These are phyloP conservation scores for Beauveria rudraprayagi DNA, from an alignment of 2,329 filamentous ascomycete species.

Conservation along the genomic window DNA sequence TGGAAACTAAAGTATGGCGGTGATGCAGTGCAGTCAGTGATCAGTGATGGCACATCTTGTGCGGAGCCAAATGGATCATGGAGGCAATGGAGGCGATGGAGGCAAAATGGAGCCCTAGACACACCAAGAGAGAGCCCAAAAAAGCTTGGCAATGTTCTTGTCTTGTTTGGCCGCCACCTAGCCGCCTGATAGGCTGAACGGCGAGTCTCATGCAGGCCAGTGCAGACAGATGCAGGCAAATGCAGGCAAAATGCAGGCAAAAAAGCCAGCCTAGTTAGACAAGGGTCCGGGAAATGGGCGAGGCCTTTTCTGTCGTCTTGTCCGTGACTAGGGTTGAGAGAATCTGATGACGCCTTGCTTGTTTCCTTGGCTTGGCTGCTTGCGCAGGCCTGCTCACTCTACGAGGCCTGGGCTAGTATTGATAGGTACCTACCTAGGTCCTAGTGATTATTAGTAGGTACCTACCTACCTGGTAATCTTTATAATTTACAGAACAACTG, in stretches of 20 bases:
- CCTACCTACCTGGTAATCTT: too few relatives aligned
- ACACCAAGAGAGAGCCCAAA: background rate
- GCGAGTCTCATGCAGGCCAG: background rate
- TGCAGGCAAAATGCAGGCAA: background rate
- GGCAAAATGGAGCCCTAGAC: background rate
- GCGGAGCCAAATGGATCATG: background rate
- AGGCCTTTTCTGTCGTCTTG: conserved; percentile 9
- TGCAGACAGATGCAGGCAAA: background rate
- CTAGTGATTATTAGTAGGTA: too few relatives aligned
- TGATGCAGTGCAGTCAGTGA: too few relatives aligned
- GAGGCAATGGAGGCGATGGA: background rate
- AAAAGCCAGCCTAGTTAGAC: conserved; percentile 4
- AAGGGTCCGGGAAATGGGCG: conserved; percentile 10
- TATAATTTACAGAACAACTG: too few relatives aligned
- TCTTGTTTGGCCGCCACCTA: conserved; percentile 4
- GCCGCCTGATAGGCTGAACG: background rate
- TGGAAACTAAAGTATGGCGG: too few relatives aligned
- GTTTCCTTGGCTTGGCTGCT: background rate
- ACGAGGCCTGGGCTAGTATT: too few relatives aligned
- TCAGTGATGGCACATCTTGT: too few relatives aligned
- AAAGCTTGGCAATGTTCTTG: conserved; percentile 11
- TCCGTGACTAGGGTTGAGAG: background rate
- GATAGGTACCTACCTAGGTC: too few relatives aligned
- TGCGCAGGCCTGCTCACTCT: too few relatives aligned
- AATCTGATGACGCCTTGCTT: conserved; percentile 5